A percentile compares a stretch with the other conserved stretches of the same genome.
Conservation (phyloP, 106 monocot genomes). For the Dendrobium huoshanense region DNA sequence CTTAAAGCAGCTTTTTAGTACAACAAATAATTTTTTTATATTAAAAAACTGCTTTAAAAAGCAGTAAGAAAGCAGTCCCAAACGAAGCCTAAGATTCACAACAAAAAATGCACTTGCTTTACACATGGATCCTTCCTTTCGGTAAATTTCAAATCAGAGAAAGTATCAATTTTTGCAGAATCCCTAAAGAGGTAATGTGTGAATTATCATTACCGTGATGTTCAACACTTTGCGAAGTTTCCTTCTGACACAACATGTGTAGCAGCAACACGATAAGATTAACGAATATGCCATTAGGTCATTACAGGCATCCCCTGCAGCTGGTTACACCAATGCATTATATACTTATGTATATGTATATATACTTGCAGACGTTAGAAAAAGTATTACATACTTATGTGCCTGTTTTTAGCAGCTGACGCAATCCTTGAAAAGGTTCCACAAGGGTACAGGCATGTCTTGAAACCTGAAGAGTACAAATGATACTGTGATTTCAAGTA, state of each 20-base stretch:
- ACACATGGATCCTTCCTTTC: not conserved
- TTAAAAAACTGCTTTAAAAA: too few relatives aligned
- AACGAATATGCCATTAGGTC: constrained; percentile 85
- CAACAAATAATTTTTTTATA: too few relatives aligned
- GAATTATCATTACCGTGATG: constrained; percentile 36
- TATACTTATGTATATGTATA: not conserved
- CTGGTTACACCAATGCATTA: constrained; percentile 22
- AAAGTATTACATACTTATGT: constrained; percentile 47
- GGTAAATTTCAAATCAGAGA: not conserved
- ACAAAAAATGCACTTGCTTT: too few relatives aligned
- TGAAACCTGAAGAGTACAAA: constrained; percentile 47
- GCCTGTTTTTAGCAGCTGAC: constrained; percentile 49
- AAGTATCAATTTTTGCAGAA: not conserved
- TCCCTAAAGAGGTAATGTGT: not conserved
- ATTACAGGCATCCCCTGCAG: constrained; percentile 80
- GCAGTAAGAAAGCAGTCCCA: too few relatives aligned
- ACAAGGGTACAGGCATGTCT: constrained; percentile 70
- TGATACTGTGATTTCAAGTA: not conserved
- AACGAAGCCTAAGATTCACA: too few relatives aligned
- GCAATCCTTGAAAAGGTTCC: constrained; percentile 74
- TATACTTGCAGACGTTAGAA: not conserved
- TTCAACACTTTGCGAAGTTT: constrained; percentile 52
- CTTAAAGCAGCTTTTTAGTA: too few relatives aligned
- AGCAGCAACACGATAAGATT: constrained; percentile 89
- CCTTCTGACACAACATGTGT: constrained; percentile 86